Conservation (phyloP, 1,284 basidiomycete genomes). For the Cronartium quercuum region DNA sequence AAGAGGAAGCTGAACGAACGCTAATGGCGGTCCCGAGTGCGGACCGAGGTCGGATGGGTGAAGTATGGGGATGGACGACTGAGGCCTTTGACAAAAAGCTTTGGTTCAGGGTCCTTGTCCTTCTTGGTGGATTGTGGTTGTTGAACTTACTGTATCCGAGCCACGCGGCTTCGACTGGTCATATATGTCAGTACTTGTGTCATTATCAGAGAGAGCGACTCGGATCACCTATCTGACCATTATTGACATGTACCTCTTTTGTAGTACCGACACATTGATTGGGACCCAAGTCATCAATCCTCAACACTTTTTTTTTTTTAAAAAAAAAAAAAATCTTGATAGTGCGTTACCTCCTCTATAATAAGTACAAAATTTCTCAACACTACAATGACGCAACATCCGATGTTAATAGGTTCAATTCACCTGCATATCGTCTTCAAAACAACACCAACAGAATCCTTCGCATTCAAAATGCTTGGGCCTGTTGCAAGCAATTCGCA, state of each 20-base stretch:
- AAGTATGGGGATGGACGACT: neutral
- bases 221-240: too few species aligned
- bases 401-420: too few species aligned
- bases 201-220: neutral
- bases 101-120: neutral
- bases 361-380: too few species aligned
- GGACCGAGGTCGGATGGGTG: neutral
- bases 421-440: too few species aligned
- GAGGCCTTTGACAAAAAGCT: neutral
- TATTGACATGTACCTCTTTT: neutral
- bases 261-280: neutral
- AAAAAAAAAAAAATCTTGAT: too few species aligned
- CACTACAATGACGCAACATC: too few species aligned
- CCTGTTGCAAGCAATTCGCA: too few species aligned
- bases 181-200: slow-evolving; percentile 18
- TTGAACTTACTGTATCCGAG: slow-evolving; percentile 26
- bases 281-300: neutral
- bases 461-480: too few species aligned
- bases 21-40: neutral
- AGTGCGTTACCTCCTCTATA: too few species aligned
- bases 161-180: slow-evolving; percentile 19
- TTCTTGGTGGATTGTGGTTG: slow-evolving; percentile 16
- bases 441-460: too few species aligned
- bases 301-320: too few species aligned
- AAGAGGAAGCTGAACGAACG: neutral